Percentiles rank a stretch among this genome's conserved stretches.
Conservation (phyloP, 306 rosid species). For the Glycyrrhiza uralensis region DNA sequence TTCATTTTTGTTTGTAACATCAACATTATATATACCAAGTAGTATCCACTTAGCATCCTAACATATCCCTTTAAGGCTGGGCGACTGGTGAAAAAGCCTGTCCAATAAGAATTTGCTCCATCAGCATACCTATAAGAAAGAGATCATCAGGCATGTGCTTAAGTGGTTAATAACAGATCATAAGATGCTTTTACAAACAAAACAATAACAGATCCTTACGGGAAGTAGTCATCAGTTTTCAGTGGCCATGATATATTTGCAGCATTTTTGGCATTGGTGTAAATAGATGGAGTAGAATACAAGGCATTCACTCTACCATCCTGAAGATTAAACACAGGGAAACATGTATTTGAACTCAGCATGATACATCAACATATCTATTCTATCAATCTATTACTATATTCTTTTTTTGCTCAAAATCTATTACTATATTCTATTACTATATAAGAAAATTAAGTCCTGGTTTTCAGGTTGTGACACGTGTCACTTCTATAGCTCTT, state of each 20-base stretch:
- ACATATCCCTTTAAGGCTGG: constrained; percentile 76
- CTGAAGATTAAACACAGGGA: constrained; percentile 41
- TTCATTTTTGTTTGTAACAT: not conserved
- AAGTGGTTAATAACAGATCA: not conserved
- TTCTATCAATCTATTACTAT: too few relatives aligned
- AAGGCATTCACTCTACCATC: constrained; percentile 86
- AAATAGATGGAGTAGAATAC: constrained; percentile 90
- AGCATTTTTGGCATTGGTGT: constrained; percentile 72
- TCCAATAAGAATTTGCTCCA: constrained; percentile 66
- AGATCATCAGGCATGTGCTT: constrained; percentile 17
- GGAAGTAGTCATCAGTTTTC: constrained; percentile 87
- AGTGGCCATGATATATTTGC: constrained; percentile 81
- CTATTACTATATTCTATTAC: too few relatives aligned
- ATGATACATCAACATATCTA: not conserved
- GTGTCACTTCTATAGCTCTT: too few relatives aligned
- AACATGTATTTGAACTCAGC: constrained; percentile 22
- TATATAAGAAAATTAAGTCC: too few relatives aligned
- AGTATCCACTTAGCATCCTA: constrained; percentile 71
- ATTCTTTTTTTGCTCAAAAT: too few relatives aligned
- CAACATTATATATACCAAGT: constrained; percentile 62
- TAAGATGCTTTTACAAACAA: not conserved
- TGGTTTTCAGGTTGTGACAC: too few relatives aligned
- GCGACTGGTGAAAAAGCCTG: constrained; percentile 81
- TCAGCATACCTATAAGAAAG: constrained; percentile 72
- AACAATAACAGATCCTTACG: constrained; percentile 48